These are phyloP conservation scores for Yamadazyma sp. DNA, from an alignment of 805 yeast genomes.

Conservation along the genomic window DNA sequence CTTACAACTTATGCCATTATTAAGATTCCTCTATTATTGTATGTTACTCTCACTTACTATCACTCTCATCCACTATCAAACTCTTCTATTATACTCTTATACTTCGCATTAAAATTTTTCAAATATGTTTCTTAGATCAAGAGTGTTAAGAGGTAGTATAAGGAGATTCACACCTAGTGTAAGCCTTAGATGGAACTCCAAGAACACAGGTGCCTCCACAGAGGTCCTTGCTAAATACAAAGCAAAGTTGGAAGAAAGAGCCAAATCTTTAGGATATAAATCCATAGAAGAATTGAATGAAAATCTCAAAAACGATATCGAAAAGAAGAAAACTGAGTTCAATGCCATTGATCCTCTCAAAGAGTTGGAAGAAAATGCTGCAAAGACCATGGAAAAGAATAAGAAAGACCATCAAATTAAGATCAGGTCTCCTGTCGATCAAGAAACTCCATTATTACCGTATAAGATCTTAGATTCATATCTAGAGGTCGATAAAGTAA, in stretches of 20 bases:
- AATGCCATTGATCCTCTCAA: constrained; percentile 65
- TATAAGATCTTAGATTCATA: constrained; percentile 71
- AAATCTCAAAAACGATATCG: constrained; percentile 60
- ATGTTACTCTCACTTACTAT: too few species aligned
- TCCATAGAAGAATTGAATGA: constrained; percentile 59
- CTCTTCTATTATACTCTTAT: too few species aligned
- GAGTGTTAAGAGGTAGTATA: neutral
- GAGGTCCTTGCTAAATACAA: constrained; percentile 19
- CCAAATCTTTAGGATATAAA: constrained; percentile 30
- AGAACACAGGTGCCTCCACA: constrained; percentile 1
- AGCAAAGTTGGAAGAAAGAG: constrained; percentile 33
- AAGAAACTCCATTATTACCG: constrained; percentile 42
- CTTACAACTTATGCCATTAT: too few species aligned
- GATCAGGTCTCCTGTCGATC: constrained; percentile 32
- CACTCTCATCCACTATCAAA: too few species aligned
- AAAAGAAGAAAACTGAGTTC: constrained; percentile 51
- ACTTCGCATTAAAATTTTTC: too few species aligned
- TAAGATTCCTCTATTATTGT: too few species aligned
- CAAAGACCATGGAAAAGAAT: constrained; percentile 21
- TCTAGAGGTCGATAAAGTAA: constrained; percentile 65
- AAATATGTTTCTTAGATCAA: neutral
- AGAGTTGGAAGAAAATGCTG: constrained; percentile 55
- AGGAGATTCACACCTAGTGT: neutral
- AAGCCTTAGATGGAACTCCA: constrained; percentile 1
- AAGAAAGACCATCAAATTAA: constrained; percentile 25